These are phyloP conservation scores for Fusarium chuoi DNA, from an alignment of 2,329 filamentous ascomycete species.

Conservation along the genomic window DNA sequence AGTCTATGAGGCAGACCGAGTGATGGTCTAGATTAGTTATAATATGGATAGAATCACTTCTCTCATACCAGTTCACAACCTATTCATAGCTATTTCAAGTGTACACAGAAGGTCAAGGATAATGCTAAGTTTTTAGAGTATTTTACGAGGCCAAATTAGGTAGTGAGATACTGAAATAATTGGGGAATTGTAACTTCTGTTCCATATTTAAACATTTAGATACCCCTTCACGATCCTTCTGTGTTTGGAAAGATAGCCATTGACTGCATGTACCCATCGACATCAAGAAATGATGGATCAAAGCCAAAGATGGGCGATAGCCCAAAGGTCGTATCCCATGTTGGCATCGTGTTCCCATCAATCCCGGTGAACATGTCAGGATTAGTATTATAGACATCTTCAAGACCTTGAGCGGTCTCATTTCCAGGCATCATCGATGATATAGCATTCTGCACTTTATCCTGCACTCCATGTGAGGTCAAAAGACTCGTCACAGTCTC, in stretches of 20 bases:
- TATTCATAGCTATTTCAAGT: rapidly evolving
- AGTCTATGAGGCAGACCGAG: no score
- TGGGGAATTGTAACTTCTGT: no score
- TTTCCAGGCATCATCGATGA: not conserved
- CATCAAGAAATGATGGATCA: constrained; percentile 36
- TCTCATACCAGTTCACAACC: no score
- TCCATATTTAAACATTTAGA: no score
- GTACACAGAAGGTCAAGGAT: no score
- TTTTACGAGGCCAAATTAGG: no score
- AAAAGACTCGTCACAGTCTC: constrained; percentile 45
- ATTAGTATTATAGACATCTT: not conserved
- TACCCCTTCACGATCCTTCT: not conserved
- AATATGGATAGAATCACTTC: no score
- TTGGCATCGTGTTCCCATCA: constrained; percentile 25
- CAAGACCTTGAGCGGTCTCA: not conserved
- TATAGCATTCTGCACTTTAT: not conserved
- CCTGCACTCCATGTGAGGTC: not conserved
- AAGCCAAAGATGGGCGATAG: constrained; percentile 45
- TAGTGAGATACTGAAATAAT: no score
- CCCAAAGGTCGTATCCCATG: constrained; percentile 44
- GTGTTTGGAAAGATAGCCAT: constrained; percentile 28
- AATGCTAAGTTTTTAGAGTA: no score
- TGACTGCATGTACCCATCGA: constrained; percentile 29
- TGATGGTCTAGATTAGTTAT: no score
- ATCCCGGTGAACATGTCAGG: constrained; percentile 18